Percentiles rank a stretch among this genome's conserved stretches.
These are phyloP conservation scores for Ceratobasidium sp. DNA, from an alignment of 1,284 basidiomycete species.

Conservation along the genomic window DNA sequence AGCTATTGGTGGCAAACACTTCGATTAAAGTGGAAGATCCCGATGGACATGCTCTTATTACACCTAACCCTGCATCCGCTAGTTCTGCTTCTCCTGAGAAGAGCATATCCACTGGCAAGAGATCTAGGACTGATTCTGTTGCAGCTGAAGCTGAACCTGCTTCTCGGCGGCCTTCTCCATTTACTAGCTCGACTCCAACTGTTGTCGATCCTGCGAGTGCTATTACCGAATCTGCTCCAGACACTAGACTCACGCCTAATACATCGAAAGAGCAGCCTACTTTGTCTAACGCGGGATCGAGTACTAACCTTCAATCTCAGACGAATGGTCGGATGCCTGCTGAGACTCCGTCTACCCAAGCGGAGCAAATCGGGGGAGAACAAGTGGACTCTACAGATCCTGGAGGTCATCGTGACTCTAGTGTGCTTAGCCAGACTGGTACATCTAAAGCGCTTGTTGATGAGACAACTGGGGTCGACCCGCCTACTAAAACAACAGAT, in stretches of 20 bases:
- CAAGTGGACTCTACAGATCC: not conserved
- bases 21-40: conserved; percentile 27
- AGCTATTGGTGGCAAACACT: conserved; percentile 27
- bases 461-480: not conserved
- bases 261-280: not conserved
- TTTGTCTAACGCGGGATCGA: not conserved
- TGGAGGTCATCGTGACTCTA: not conserved
- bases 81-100: conserved; percentile 23
- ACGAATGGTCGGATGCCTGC: not conserved
- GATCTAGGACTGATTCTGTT: conserved; percentile 39
- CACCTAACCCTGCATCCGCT: conserved; percentile 17
- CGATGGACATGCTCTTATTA: conserved; percentile 11
- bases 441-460: not conserved
- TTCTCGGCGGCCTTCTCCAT: conserved; percentile 38
- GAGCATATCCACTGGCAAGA: conserved; percentile 20
- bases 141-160: conserved; percentile 36
- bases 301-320: not conserved
- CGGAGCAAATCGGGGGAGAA: conserved; percentile 19
- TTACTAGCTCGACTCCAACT: conserved; percentile 27
- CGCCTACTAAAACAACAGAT: not conserved
- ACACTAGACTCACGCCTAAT: not conserved
- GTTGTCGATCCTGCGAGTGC: not conserved
- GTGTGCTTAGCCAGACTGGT: not conserved
- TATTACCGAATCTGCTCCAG: not conserved
- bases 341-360: not conserved